These are phyloP conservation scores for Boletus semigastroideus DNA, from an alignment of 1,284 basidiomycete genomes.

Conservation along the genomic window DNA sequence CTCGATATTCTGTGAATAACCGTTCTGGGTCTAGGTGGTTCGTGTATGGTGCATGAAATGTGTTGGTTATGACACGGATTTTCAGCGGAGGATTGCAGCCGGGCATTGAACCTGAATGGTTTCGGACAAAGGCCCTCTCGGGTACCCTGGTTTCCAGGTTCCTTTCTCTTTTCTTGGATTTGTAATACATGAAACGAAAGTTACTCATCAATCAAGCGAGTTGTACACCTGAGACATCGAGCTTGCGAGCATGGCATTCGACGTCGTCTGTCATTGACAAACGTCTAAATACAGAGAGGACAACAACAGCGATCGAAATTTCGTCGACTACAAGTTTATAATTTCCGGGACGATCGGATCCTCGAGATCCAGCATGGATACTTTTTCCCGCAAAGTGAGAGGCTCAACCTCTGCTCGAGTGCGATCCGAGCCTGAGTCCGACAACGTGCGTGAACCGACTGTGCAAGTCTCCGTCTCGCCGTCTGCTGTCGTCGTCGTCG, in stretches of 20 bases:
- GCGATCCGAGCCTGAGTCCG: constrained; percentile 29
- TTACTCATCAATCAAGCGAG: background rate
- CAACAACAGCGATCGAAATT: background rate
- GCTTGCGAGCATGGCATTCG: constrained; percentile 2
- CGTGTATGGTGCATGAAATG: constrained; percentile 10
- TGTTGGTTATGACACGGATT: constrained; percentile 16
- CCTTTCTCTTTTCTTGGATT: too few relatives aligned
- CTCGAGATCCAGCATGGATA: constrained; percentile 27
- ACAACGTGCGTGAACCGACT: constrained; percentile 26
- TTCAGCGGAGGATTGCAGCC: constrained; percentile 9
- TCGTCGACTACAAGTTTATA: constrained; percentile 13
- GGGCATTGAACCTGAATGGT: background rate
- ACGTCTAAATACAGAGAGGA: constrained; percentile 23
- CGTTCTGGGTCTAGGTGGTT: background rate
- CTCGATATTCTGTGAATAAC: background rate
- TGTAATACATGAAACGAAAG: too few relatives aligned
- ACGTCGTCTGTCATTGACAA: background rate
- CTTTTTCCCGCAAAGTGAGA: constrained; percentile 30
- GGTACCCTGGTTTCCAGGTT: too few relatives aligned
- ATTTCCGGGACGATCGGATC: constrained; percentile 18
- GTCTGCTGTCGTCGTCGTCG: constrained; percentile 8
- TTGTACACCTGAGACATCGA: background rate
- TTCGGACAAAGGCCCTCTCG: too few relatives aligned
- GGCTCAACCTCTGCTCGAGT: constrained; percentile 23
- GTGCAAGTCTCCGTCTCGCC: constrained; percentile 24